phyloP scores from a whole-genome alignment of 208 protist genomes.

The Trypanosoma melophagium region DNA sequence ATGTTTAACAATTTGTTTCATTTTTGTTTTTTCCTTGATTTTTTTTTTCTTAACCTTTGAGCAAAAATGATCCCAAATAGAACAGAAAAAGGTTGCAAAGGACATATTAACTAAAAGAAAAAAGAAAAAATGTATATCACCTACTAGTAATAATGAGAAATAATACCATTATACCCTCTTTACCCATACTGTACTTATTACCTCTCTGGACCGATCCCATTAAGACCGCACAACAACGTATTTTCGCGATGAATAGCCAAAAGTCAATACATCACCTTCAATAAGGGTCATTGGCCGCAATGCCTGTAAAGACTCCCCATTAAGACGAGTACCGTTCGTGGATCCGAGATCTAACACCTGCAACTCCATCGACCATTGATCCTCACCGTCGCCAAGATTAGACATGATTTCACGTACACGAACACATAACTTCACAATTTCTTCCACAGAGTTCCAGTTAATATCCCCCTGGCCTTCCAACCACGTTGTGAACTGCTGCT shows the following conservation, averaged over 20 bases:
- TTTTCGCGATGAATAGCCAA: slow-evolving; percentile 62
- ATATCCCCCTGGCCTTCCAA: neutral
- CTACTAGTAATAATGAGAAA: too few species aligned
- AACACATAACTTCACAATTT: slow-evolving; percentile 28
- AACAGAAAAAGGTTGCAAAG: too few species aligned
- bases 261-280: slow-evolving; percentile 71
- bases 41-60: too few species aligned
- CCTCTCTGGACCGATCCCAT: neutral
- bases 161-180: too few species aligned
- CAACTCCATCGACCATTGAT: slow-evolving; percentile 60
- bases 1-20: too few species aligned
- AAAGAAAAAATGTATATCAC: too few species aligned
- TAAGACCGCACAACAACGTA: slow-evolving; percentile 66
- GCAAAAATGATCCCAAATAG: too few species aligned
- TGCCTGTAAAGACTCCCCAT: slow-evolving; percentile 48
- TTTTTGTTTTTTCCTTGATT: too few species aligned
- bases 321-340: slow-evolving; percentile 71
- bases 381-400: slow-evolving; percentile 32
- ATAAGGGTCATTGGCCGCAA: slow-evolving; percentile 43
- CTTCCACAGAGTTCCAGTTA: slow-evolving; percentile 17
- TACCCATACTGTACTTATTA: too few species aligned
- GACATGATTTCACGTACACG: slow-evolving; percentile 32
- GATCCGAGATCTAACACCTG: slow-evolving; percentile 71
- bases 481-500: slow-evolving; percentile 13
- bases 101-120: too few species aligned